Evolutionary conservation across 495 filamentous ascomycete species (phyloP).

Genomic region (Glarea lozoyensis): DNA sequence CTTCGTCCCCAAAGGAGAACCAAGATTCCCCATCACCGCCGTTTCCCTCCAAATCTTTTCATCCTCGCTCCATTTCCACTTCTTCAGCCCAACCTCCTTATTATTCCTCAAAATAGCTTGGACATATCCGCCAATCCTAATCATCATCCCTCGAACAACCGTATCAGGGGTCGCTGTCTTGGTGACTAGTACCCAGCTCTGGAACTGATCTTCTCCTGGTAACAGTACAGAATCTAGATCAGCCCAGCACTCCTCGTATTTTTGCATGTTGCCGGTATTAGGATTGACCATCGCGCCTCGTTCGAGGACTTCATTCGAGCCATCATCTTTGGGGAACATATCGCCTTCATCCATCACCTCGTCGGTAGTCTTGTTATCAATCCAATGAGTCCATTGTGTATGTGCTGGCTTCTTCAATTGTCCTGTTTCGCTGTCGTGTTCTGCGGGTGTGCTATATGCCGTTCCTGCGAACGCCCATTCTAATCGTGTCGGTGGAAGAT

Average conservation of each 20-base stretch:
- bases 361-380: conserved; percentile 35
- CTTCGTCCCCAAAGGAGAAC: neutral
- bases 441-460: conserved; percentile 22
- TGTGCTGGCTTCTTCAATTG: conserved; percentile 18
- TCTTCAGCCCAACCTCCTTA: conserved; percentile 25
- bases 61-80: conserved; percentile 2
- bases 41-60: neutral
- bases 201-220: conserved; percentile 7
- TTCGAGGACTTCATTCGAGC: conserved; percentile 32
- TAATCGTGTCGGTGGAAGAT: conserved; percentile 8
- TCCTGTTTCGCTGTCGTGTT: neutral
- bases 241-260: conserved; percentile 48
- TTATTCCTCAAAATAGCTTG: conserved; percentile 36
- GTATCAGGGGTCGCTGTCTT: neutral
- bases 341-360: conserved; percentile 39
- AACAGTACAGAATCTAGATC: conserved; percentile 17
- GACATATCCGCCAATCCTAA: conserved; percentile 36
- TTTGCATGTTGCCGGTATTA: conserved; percentile 26
- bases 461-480: conserved; percentile 48
- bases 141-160: conserved; percentile 30
- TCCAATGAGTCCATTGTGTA: conserved; percentile 41
- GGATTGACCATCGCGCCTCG: conserved; percentile 37
- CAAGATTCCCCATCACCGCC: neutral
- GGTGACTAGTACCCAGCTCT: conserved; percentile 27
- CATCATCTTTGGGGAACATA: conserved; percentile 31